Percentiles rank a stretch among this genome's conserved stretches.
Evolutionary conservation across 345 rosid genomes (phyloP).

Genomic region (Citrus reticulata): DNA sequence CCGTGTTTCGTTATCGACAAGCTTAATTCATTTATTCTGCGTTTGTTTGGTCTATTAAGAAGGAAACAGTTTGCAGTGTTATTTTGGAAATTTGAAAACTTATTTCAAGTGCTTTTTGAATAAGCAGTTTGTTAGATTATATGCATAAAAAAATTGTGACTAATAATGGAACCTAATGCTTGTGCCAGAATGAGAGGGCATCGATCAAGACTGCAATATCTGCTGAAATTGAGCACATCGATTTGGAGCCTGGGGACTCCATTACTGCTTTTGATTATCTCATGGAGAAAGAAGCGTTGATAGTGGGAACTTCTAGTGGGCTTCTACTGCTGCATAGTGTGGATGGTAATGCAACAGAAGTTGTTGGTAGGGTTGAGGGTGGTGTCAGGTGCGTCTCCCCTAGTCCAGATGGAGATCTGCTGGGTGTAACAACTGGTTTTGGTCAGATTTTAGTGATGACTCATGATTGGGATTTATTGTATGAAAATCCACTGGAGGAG

Average conservation of each 20-base stretch:
- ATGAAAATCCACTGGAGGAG: conserved; percentile 62
- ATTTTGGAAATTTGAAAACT: background rate
- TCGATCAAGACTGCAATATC: conserved; percentile 30
- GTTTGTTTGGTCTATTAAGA: background rate
- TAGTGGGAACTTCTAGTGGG: conserved; percentile 73
- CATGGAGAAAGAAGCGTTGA: conserved; percentile 87
- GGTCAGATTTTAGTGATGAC: conserved; percentile 92
- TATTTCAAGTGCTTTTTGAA: background rate
- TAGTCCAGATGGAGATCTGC: conserved; percentile 87
- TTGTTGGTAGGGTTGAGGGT: conserved; percentile 85
- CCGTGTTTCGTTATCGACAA: background rate
- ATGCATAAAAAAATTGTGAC: background rate
- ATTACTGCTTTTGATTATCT: conserved; percentile 81
- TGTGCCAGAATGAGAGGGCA: conserved; percentile 48
- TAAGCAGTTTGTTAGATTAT: background rate
- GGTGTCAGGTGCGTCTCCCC: conserved; percentile 77
- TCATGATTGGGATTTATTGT: conserved; percentile 93
- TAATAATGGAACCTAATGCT: conserved; percentile 4
- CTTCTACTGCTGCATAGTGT: conserved; percentile 55
- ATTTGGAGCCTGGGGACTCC: conserved; percentile 61
- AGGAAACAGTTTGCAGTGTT: background rate
- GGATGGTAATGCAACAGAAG: conserved; percentile 57
- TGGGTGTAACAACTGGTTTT: conserved; percentile 60
- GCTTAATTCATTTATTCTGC: background rate
- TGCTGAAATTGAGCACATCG: conserved; percentile 46